A percentile compares a stretch with the other conserved stretches of the same genome.
Evolutionary conservation across 352 stramenopile species (phyloP).

Genomic region (Globisporangium cylindrosporum): DNA sequence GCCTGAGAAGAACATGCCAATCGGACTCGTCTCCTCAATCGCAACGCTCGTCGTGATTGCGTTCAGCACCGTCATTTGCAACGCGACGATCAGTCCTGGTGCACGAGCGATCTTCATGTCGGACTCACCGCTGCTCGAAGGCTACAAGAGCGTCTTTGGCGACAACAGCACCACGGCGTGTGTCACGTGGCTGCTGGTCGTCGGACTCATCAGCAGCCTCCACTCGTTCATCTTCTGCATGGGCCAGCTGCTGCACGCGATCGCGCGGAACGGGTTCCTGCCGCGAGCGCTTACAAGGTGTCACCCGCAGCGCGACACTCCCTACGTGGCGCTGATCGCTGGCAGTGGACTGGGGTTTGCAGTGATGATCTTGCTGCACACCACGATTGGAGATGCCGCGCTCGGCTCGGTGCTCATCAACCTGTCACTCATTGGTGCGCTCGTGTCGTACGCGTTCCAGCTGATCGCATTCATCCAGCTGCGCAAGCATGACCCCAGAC

Average conservation of each 20-base stretch:
- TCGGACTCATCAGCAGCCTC: slow-evolving; percentile 62
- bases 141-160: slow-evolving; percentile 67
- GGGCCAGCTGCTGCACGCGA: slow-evolving; percentile 62
- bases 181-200: slow-evolving; percentile 69
- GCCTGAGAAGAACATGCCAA: slow-evolving; percentile 54
- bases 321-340: slow-evolving; percentile 52
- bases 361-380: slow-evolving; percentile 48
- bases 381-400: slow-evolving; percentile 48
- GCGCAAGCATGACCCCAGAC: slow-evolving; percentile 45
- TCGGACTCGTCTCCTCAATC: slow-evolving; percentile 57
- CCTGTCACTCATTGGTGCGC: slow-evolving; percentile 57
- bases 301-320: slow-evolving; percentile 35
- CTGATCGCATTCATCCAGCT: slow-evolving; percentile 54
- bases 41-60: slow-evolving; percentile 42
- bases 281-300: slow-evolving; percentile 40
- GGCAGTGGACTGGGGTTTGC: slow-evolving; percentile 43
- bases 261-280: slow-evolving; percentile 60
- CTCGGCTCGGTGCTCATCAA: slow-evolving; percentile 72
- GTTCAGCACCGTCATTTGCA: slow-evolving; percentile 61
- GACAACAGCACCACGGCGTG: slow-evolving; percentile 59
- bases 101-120: slow-evolving; percentile 39
- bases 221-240: slow-evolving; percentile 83
- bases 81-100: slow-evolving; percentile 56
- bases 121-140: slow-evolving; percentile 46
- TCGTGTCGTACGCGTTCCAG: slow-evolving; percentile 66